These are phyloP conservation scores for Phialophora chinensis DNA, from an alignment of 2,329 filamentous ascomycete species.

Conservation along the genomic window DNA sequence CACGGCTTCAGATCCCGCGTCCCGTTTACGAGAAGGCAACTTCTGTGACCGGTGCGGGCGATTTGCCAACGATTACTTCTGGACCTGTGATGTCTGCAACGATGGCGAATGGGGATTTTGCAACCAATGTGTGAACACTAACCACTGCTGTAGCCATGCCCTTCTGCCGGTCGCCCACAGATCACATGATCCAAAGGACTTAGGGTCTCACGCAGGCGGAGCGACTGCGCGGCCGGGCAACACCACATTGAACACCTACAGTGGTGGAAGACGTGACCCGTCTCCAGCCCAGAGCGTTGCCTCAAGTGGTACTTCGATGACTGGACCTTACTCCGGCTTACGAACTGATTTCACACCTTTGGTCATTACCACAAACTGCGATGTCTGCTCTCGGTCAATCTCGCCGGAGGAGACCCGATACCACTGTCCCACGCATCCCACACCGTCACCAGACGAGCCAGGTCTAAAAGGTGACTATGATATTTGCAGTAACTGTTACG, in stretches of 20 bases:
- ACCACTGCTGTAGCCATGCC: slow-evolving; percentile 78
- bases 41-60: slow-evolving; percentile 80
- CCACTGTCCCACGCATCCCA: slow-evolving; percentile 68
- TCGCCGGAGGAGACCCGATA: slow-evolving; percentile 71
- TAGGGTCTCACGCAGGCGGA: slow-evolving; percentile 8
- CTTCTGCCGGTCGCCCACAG: slow-evolving; percentile 76
- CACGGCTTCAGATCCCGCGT: slow-evolving; percentile 60
- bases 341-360: slow-evolving; percentile 65
- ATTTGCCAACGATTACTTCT: slow-evolving; percentile 83
- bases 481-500: slow-evolving; percentile 80
- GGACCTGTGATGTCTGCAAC: slow-evolving; percentile 86
- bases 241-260: slow-evolving; percentile 29
- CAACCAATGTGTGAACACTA: slow-evolving; percentile 82
- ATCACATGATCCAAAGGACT: slow-evolving; percentile 41
- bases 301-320: slow-evolving; percentile 32
- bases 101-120: slow-evolving; percentile 96
- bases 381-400: slow-evolving; percentile 76
- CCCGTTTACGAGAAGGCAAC: slow-evolving; percentile 75
- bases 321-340: slow-evolving; percentile 20
- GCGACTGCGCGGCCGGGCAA: slow-evolving; percentile 15
- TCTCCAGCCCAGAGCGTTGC: slow-evolving; percentile 35
- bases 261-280: slow-evolving; percentile 19
- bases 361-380: slow-evolving; percentile 76
- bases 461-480: slow-evolving; percentile 76
- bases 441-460: slow-evolving; percentile 64